Evolutionary conservation across 768 basidiomycete genomes (phyloP).

Genomic region (Boletus barrowsii): DNA sequence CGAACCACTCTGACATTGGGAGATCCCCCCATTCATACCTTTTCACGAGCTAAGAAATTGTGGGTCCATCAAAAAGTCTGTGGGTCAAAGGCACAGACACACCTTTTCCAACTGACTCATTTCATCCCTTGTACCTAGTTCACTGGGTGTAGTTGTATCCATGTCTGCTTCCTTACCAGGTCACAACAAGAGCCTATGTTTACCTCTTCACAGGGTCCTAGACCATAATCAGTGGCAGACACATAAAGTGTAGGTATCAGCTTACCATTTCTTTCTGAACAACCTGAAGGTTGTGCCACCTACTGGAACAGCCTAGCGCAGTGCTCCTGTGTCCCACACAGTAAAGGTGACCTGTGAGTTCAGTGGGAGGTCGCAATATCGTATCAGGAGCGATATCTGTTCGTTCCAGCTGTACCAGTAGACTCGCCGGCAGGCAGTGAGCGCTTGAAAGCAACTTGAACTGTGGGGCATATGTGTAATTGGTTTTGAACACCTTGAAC

Average conservation of each 20-base stretch:
- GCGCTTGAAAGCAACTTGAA: background rate
- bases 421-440: background rate
- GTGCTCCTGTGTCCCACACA: slow-evolving; percentile 91
- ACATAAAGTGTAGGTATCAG: background rate
- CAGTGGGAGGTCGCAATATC: slow-evolving; percentile 89
- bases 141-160: slow-evolving; percentile 85
- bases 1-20: slow-evolving; percentile 93
- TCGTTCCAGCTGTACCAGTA: slow-evolving; percentile 79
- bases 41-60: slow-evolving; percentile 66
- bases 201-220: slow-evolving; percentile 88
- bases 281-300: slow-evolving; percentile 89
- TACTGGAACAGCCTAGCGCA: slow-evolving; percentile 74
- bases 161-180: slow-evolving; percentile 79
- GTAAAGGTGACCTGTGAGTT: slow-evolving; percentile 90
- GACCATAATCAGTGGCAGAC: background rate
- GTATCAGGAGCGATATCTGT: slow-evolving; percentile 87
- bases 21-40: slow-evolving; percentile 95
- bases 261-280: slow-evolving; percentile 92
- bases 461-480: slow-evolving; percentile 56
- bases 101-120: slow-evolving; percentile 96
- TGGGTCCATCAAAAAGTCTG: background rate
- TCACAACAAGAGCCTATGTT: slow-evolving; percentile 87
- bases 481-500: slow-evolving; percentile 87
- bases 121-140: slow-evolving; percentile 77
- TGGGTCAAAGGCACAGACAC: slow-evolving; percentile 1